Base-by-base conservation (phyloP, 805 yeast genomes). In the Teunomyces aglyptinius region DNA sequence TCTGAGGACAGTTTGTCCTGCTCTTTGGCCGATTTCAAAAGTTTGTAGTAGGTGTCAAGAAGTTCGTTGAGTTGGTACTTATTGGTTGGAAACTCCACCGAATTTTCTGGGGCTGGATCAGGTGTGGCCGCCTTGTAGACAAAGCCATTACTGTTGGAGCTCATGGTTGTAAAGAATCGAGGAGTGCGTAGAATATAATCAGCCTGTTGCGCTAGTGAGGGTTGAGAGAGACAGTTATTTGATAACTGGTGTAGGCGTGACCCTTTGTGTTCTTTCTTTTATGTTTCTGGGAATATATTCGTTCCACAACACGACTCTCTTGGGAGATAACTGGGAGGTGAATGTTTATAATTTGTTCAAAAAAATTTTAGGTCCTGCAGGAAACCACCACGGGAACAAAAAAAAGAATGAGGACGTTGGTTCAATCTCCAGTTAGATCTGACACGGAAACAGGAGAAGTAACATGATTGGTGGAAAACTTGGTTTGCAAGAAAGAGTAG, bases 61-160 rank as follows among this genome's bases (percentile, higher is more conserved):
- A 68, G 46, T 18, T 51, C 58, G 39, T 47, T 53, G 35, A 68
- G 56, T 24, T 67, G 63, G 33, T 57, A 56, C 48, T 57, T 63
- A 5, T 65, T 48, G 28, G 50, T 49, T 5, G 71, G 71, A 18
- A 47, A 22, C 6, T 27, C 20, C 7, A 44, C 29, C 2, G 39
- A 13, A 5, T n/a, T 7, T 22, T 36, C 39, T 20, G 39, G 27
- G 3, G 28, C 11, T 16, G 28, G 11, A 4, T 24, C 28, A n/a
- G 39, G 36, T 22, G 39, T 42, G 26, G 39, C 38, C 26, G 39
- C 6, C 28, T 36, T 42, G 40, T 34, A 29, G 20, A 35, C 31
- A 43, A 27, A 36, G 28, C 39, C 39, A 22, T 36, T 36, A 20
- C 39, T 11, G 24, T 36, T 36, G 7, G 27, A 31, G 29, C 33